Evolutionary conservation across 1,284 basidiomycete species (phyloP).

Genomic region (Cystobasidium slooffiae): DNA sequence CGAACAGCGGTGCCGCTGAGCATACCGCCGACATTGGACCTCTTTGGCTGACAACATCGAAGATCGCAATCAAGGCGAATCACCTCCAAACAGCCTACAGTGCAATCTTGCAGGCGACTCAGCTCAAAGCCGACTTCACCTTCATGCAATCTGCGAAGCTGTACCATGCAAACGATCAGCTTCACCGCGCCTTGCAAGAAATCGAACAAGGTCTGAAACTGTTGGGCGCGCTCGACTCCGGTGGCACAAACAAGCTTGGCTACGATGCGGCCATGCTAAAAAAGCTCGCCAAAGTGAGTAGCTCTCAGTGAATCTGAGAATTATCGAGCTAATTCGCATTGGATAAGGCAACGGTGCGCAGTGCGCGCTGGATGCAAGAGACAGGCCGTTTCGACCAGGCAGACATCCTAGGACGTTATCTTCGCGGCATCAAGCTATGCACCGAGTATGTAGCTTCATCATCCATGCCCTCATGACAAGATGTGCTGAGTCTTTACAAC

Average conservation of each 20-base stretch:
- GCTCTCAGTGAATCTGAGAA: constrained; percentile 59
- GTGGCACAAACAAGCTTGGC: constrained; percentile 12
- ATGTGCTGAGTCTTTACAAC: constrained; percentile 37
- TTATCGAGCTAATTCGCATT: constrained; percentile 5
- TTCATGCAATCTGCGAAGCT: constrained; percentile 94
- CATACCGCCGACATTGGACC: constrained; percentile 67
- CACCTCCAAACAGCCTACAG: constrained; percentile 98
- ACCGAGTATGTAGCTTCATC: constrained; percentile 62
- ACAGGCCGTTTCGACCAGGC: constrained; percentile 77
- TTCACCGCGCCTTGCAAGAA: constrained; percentile 84
- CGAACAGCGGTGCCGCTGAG: constrained; percentile 36
- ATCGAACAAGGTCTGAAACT: constrained; percentile 62
- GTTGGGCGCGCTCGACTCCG: constrained; percentile 21
- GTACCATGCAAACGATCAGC: constrained; percentile 76
- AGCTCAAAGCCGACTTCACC: constrained; percentile 73
- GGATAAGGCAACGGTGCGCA: constrained; percentile 76
- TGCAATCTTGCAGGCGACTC: constrained; percentile 86
- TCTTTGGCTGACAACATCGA: constrained; percentile 90
- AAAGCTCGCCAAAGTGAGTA: constrained; percentile 62
- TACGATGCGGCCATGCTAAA: constrained; percentile 20
- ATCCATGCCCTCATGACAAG: neutral
- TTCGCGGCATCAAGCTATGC: constrained; percentile 64
- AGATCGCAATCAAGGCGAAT: constrained; percentile 91
- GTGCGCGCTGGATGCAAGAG: constrained; percentile 91
- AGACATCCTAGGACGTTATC: constrained; percentile 68